Conservation (phyloP, 148 eudicot species). For the Pouteria glomerata region DNA sequence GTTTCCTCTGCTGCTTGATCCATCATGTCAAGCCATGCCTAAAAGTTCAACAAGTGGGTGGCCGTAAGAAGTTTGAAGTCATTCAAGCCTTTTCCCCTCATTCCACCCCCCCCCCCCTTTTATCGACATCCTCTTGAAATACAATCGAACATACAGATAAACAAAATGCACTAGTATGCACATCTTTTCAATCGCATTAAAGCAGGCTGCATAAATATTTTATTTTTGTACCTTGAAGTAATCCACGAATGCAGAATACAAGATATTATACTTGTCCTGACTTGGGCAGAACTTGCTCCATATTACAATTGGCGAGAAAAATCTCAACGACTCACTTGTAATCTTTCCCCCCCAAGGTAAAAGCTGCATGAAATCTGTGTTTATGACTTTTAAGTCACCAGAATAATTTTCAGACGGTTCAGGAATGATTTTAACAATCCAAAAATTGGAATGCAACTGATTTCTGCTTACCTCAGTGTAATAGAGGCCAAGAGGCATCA, state of each 20-base stretch:
- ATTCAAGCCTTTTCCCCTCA: neutral
- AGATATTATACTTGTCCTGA: constrained; percentile 38
- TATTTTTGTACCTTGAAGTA: constrained; percentile 62
- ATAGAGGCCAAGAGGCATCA: constrained; percentile 67
- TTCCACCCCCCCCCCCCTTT: too few species aligned
- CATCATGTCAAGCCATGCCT: constrained; percentile 91
- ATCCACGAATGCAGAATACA: constrained; percentile 78
- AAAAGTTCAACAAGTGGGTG: constrained; percentile 8
- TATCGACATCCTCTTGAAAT: neutral
- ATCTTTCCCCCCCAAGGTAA: constrained; percentile 98
- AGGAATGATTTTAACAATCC: neutral
- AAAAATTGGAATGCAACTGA: neutral
- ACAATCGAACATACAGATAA: neutral
- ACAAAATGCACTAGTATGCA: neutral
- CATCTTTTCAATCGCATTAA: neutral
- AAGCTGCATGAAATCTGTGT: constrained; percentile 74
- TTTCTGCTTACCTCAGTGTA: constrained; percentile 57
- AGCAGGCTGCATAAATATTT: neutral
- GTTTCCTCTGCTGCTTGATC: constrained; percentile 51
- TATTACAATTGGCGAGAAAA: constrained; percentile 91
- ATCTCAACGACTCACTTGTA: constrained; percentile 80
- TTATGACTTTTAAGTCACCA: constrained; percentile 38
- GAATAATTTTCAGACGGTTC: constrained; percentile 21
- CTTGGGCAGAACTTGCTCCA: constrained; percentile 81
- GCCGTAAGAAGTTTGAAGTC: neutral